A percentile compares a stretch with the other conserved stretches of the same genome.
phyloP scores from a whole-genome alignment of 768 basidiomycete species.

The Candolleomyces aberdarensis region DNA sequence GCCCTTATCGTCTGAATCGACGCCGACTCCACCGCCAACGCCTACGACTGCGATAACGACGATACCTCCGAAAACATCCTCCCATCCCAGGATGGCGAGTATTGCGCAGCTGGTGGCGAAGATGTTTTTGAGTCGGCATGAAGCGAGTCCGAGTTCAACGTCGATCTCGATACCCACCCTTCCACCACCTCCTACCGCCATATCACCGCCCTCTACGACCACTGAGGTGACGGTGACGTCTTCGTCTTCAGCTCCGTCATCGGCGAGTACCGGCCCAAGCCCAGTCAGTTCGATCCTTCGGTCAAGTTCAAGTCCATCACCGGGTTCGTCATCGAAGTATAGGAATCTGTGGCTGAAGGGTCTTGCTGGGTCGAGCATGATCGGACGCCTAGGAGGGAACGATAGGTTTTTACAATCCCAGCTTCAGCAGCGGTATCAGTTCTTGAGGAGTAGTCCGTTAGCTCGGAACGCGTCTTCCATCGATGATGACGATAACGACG shows the following conservation, averaged over 20 bases:
- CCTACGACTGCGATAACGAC: slow-evolving; percentile 12
- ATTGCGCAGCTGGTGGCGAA: slow-evolving; percentile 38
- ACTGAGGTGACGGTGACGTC: too few species aligned
- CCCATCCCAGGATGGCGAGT: slow-evolving; percentile 19
- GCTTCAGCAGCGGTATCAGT: slow-evolving; percentile 5
- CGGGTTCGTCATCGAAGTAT: background rate
- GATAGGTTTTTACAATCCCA: background rate
- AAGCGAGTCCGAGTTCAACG: slow-evolving; percentile 12
- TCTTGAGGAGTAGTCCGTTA: slow-evolving; percentile 17
- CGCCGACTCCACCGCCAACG: slow-evolving; percentile 6
- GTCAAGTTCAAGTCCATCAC: background rate
- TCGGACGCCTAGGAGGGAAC: background rate
- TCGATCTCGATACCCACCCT: background rate
- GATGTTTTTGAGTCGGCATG: slow-evolving; percentile 33
- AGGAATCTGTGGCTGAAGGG: background rate
- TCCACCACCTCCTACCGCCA: background rate
- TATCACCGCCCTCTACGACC: background rate
- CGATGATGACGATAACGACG: background rate
- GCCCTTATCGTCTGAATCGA: background rate
- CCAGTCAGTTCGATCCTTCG: background rate
- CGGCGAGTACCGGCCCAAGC: too few species aligned
- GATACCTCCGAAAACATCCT: too few species aligned
- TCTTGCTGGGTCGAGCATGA: background rate
- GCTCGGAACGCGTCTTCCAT: slow-evolving; percentile 14
- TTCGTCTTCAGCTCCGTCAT: too few species aligned